phyloP scores from a whole-genome alignment of 2,329 filamentous ascomycete species.

The Pseudogymnoascus sp. region DNA sequence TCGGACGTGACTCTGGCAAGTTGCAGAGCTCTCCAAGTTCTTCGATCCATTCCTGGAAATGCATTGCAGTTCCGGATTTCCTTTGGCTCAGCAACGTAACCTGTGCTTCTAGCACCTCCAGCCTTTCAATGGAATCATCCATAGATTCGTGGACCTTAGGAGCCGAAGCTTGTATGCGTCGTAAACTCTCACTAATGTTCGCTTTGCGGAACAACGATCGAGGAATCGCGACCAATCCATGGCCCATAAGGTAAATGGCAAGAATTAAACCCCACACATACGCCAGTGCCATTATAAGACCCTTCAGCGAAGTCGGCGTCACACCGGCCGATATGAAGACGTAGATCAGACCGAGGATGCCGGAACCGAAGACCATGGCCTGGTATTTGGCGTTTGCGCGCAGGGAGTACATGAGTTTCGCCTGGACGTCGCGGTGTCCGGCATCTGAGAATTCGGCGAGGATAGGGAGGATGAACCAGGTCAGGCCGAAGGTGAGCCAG shows the following conservation, averaged over 20 bases:
- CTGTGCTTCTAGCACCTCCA: constrained; percentile 76
- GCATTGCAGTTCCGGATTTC: constrained; percentile 67
- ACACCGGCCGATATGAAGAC: constrained; percentile 73
- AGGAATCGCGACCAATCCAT: constrained; percentile 87
- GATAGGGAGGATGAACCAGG: constrained; percentile 89
- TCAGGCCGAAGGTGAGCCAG: constrained; percentile 92
- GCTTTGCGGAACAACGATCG: constrained; percentile 72
- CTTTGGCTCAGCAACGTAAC: constrained; percentile 70
- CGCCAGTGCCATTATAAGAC: constrained; percentile 81
- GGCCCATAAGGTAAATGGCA: constrained; percentile 96
- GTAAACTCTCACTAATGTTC: constrained; percentile 64
- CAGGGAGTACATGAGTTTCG: constrained; percentile 74
- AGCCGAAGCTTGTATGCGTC: constrained; percentile 68
- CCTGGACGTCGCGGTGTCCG: constrained; percentile 79
- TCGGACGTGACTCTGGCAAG: constrained; percentile 53
- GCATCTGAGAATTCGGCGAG: constrained; percentile 93
- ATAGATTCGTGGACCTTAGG: constrained; percentile 79
- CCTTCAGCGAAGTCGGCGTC: constrained; percentile 65
- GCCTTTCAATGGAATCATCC: constrained; percentile 69
- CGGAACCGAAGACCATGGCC: constrained; percentile 64
- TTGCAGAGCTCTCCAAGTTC: constrained; percentile 74
- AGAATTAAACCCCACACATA: constrained; percentile 90
- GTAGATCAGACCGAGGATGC: constrained; percentile 68
- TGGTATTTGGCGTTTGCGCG: constrained; percentile 85
- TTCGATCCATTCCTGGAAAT: constrained; percentile 91